Conservation (phyloP, 2,329 filamentous ascomycete genomes). For the Chaetomiaceae sp. region DNA sequence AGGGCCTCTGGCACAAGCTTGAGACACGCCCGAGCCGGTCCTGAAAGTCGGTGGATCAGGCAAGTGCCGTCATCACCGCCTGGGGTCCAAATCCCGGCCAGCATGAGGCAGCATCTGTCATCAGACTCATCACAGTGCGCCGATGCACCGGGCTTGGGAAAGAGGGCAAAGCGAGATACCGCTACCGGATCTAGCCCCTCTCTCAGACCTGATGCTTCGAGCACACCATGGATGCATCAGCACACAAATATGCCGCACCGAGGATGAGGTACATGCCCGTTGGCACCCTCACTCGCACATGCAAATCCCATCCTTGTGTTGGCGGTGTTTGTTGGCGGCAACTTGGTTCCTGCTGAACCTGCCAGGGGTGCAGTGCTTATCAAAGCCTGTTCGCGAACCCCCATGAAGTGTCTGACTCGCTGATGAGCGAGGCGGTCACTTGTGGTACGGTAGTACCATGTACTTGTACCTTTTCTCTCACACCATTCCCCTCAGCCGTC, state of each 20-base stretch:
- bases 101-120: neutral
- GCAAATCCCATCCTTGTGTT: conserved; percentile 18
- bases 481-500: conserved; percentile 17
- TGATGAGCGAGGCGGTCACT: conserved; percentile 25
- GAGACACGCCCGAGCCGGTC: neutral
- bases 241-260: conserved; percentile 28
- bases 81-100: neutral
- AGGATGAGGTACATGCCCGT: neutral
- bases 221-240: conserved; percentile 21
- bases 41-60: conserved; percentile 14
- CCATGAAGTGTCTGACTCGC: conserved; percentile 25
- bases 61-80: conserved; percentile 22
- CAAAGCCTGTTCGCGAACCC: conserved; percentile 16
- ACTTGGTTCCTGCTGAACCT: conserved; percentile 9
- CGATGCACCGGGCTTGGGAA: neutral
- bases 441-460: too few relatives aligned
- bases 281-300: conserved; percentile 26
- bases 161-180: neutral
- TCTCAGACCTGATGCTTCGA: conserved; percentile 3
- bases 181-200: conserved; percentile 19
- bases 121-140: conserved; percentile 12
- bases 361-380: conserved; percentile 23
- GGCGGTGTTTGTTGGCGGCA: conserved; percentile 20
- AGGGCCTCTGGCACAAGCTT: neutral
- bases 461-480: too few relatives aligned